A percentile compares a stretch with the other conserved stretches of the same genome.
These are phyloP conservation scores for Lasiodiplodia sp. DNA, from an alignment of 2,329 filamentous ascomycete genomes.

Conservation along the genomic window DNA sequence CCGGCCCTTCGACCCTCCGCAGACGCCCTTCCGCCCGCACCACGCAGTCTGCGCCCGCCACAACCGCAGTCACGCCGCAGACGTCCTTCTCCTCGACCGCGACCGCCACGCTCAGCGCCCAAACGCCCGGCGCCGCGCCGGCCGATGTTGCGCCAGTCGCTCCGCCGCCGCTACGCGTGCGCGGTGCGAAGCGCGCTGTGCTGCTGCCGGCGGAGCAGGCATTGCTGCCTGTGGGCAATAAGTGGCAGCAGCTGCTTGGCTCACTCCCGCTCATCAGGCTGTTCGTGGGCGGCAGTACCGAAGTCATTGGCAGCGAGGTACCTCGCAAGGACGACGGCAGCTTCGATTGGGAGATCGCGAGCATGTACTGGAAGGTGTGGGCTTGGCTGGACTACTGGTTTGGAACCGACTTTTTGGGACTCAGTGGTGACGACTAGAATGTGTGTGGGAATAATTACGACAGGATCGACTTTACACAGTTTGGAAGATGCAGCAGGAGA, in stretches of 20 bases:
- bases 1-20: not conserved
- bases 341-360: slow-evolving; percentile 76
- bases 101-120: slow-evolving; percentile 25
- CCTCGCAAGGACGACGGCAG: slow-evolving; percentile 75
- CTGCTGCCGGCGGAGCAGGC: slow-evolving; percentile 55
- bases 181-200: slow-evolving; percentile 48
- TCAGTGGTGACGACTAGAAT: slow-evolving; percentile 57
- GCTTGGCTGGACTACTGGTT: slow-evolving; percentile 62
- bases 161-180: slow-evolving; percentile 45
- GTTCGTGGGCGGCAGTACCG: slow-evolving; percentile 53
- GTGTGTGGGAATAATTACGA: not conserved
- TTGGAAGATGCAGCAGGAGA: not conserved
- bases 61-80: slow-evolving; percentile 34
- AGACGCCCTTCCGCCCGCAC: slow-evolving; percentile 26
- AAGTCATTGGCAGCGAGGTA: slow-evolving; percentile 77
- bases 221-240: slow-evolving; percentile 52
- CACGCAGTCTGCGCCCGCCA: slow-evolving; percentile 36
- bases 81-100: slow-evolving; percentile 28
- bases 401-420: slow-evolving; percentile 68
- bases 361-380: slow-evolving; percentile 68
- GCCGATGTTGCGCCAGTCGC: slow-evolving; percentile 1
- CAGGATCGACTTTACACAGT: not conserved
- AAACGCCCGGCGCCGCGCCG: slow-evolving; percentile 29
- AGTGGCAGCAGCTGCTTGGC: slow-evolving; percentile 51
- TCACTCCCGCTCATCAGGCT: slow-evolving; percentile 60